These are phyloP conservation scores for Entophlyctis luteolus DNA, from an alignment of 192 early-diverging fungal genomes.

Conservation along the genomic window DNA sequence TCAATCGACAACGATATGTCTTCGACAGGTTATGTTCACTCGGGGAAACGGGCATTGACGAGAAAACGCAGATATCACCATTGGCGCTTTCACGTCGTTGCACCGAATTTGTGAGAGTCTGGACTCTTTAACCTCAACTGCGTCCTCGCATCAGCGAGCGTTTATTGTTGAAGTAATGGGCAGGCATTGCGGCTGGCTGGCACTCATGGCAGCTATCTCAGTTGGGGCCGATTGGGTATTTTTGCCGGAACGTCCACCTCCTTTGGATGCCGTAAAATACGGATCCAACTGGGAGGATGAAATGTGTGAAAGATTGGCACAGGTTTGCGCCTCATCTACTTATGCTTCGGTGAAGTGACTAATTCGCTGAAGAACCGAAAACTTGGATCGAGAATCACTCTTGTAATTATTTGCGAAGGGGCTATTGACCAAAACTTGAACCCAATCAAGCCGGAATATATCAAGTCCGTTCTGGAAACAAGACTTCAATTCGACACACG, in stretches of 20 bases:
- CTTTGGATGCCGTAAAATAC: slow-evolving; percentile 40
- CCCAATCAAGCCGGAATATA: slow-evolving; percentile 80
- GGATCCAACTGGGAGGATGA: slow-evolving; percentile 82
- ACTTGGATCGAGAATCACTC: slow-evolving; percentile 84
- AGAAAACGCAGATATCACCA: slow-evolving; percentile 80
- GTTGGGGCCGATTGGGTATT: slow-evolving; percentile 96
- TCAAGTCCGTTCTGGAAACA: slow-evolving; percentile 76
- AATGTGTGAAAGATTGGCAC: slow-evolving; percentile 77
- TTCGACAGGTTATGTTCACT: slow-evolving; percentile 32
- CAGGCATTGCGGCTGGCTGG: slow-evolving; percentile 94
- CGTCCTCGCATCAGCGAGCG: slow-evolving; percentile 89
- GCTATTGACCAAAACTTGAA: slow-evolving; percentile 85
- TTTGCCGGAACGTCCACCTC: slow-evolving; percentile 89
- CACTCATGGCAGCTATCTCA: slow-evolving; percentile 62
- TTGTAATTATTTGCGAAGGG: slow-evolving; percentile 94
- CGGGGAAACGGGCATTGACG: neutral
- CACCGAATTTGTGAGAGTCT: slow-evolving; percentile 95
- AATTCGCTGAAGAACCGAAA: slow-evolving; percentile 72
- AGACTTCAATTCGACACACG: slow-evolving; percentile 84
- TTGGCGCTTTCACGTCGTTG: slow-evolving; percentile 88
- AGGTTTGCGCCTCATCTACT: slow-evolving; percentile 32
- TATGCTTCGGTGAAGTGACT: slow-evolving; percentile 45
- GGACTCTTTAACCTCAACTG: slow-evolving; percentile 88
- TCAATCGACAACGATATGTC: slow-evolving; percentile 94
- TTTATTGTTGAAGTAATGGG: slow-evolving; percentile 99